Conservation (phyloP, 805 yeast species). For the Ogataea naganishii region DNA sequence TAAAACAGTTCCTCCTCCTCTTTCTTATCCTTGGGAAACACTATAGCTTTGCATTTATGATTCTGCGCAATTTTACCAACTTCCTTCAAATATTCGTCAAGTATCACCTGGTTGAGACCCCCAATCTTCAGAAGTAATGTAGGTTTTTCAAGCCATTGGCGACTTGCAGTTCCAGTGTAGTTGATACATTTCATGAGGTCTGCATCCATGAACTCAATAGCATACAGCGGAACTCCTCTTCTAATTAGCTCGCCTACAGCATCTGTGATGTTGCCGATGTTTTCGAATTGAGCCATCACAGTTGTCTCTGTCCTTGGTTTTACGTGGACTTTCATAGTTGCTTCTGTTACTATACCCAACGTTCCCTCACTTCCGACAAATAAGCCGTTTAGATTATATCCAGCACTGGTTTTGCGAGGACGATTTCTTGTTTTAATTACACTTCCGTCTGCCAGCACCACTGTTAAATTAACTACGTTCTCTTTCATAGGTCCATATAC, state of each 20-base stretch:
- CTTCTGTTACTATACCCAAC: constrained; percentile 58
- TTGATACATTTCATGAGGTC: constrained; percentile 55
- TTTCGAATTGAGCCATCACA: constrained; percentile 54
- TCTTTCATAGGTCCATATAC: constrained; percentile 65
- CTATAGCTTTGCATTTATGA: constrained; percentile 32
- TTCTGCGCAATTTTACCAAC: constrained; percentile 37
- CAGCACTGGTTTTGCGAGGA: constrained; percentile 62
- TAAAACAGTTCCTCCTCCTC: constrained; percentile 57
- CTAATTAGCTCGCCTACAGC: constrained; percentile 47
- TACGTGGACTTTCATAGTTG: constrained; percentile 51
- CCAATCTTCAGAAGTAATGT: constrained; percentile 28
- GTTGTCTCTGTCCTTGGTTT: constrained; percentile 51
- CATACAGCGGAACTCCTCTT: constrained; percentile 50
- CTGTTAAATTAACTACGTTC: constrained; percentile 49
- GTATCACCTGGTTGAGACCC: constrained; percentile 29
- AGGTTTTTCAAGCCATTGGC: constrained; percentile 49
- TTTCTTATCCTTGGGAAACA: constrained; percentile 44
- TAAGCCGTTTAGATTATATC: constrained; percentile 55
- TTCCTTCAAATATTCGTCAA: constrained; percentile 33
- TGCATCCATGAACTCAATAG: constrained; percentile 55
- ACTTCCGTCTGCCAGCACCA: constrained; percentile 65
- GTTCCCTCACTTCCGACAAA: constrained; percentile 66
- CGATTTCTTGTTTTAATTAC: constrained; percentile 54
- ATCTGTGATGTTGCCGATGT: constrained; percentile 54
- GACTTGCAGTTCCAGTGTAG: constrained; percentile 36